Evolutionary conservation across 805 yeast genomes (phyloP).

Genomic region (Kodamaea hsintzibuensis): DNA sequence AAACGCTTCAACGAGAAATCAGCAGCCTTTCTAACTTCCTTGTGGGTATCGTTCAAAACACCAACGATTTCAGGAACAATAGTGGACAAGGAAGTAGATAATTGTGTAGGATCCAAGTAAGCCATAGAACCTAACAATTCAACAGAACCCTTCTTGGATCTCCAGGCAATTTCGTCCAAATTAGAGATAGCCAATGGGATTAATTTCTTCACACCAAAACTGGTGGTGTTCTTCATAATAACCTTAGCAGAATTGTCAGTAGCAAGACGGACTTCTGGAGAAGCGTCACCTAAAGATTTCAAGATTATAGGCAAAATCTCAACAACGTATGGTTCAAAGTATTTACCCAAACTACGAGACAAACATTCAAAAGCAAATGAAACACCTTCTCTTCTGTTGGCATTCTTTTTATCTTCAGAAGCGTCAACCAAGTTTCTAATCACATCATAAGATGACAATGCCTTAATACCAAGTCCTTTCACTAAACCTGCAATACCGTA

Average conservation of each 20-base stretch:
- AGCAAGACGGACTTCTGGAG: constrained; percentile 84
- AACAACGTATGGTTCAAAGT: constrained; percentile 92
- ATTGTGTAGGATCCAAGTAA: constrained; percentile 89
- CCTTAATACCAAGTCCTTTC: constrained; percentile 82
- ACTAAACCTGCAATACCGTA: constrained; percentile 94
- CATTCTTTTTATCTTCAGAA: constrained; percentile 80
- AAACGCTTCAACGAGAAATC: constrained; percentile 84
- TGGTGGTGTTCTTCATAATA: constrained; percentile 88
- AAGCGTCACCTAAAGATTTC: constrained; percentile 79
- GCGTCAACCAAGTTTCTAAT: constrained; percentile 77
- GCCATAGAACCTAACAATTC: constrained; percentile 98
- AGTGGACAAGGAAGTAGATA: constrained; percentile 82
- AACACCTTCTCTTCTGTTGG: constrained; percentile 80
- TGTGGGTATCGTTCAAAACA: constrained; percentile 91
- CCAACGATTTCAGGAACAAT: constrained; percentile 97
- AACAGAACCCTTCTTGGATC: constrained; percentile 95
- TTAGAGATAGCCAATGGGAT: constrained; percentile 89
- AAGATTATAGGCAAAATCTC: constrained; percentile 82
- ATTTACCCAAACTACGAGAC: constrained; percentile 70
- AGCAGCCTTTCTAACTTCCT: constrained; percentile 95
- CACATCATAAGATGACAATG: constrained; percentile 74
- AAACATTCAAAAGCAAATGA: constrained; percentile 83
- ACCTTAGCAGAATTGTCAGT: constrained; percentile 83
- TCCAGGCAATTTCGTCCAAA: constrained; percentile 89
- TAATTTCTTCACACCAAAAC: constrained; percentile 86